phyloP scores from a whole-genome alignment of 2,329 filamentous ascomycete genomes.

The Beauveria sp. region DNA sequence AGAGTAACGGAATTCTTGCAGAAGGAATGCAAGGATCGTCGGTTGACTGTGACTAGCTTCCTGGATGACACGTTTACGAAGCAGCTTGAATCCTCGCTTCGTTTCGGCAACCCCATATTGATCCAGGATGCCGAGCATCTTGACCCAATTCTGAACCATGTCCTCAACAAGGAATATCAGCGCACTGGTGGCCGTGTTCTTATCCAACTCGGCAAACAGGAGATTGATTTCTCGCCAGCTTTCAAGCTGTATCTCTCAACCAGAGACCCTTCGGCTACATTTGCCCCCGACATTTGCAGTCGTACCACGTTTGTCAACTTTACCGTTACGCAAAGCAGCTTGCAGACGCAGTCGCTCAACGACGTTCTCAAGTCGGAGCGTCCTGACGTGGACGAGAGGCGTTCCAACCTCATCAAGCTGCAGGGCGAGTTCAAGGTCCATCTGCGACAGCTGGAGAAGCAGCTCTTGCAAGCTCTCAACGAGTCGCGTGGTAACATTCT shows the following conservation, averaged over 20 bases:
- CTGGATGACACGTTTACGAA: slow-evolving; percentile 97
- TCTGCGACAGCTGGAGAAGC: slow-evolving; percentile 89
- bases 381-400: slow-evolving; percentile 91
- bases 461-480: slow-evolving; percentile 87
- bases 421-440: slow-evolving; percentile 99
- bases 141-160: slow-evolving; percentile 94
- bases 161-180: slow-evolving; percentile 99
- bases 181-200: slow-evolving; percentile 96
- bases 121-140: slow-evolving; percentile 98
- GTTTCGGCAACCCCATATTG: slow-evolving; percentile 96
- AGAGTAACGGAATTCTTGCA: slow-evolving; percentile 91
- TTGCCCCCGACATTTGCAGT: slow-evolving; percentile 95
- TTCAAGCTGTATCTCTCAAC: slow-evolving; percentile 96
- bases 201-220: slow-evolving; percentile 96
- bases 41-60: slow-evolving; percentile 95
- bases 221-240: slow-evolving; percentile 96
- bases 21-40: slow-evolving; percentile 87
- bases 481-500: slow-evolving; percentile 96
- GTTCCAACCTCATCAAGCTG: slow-evolving; percentile 95
- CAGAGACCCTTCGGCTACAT: slow-evolving; percentile 88
- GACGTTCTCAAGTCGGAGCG: slow-evolving; percentile 96
- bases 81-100: slow-evolving; percentile 90
- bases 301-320: slow-evolving; percentile 99
- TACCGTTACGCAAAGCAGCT: slow-evolving; percentile 95
- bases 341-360: slow-evolving; percentile 95